phyloP scores from a whole-genome alignment of 768 basidiomycete genomes.

The Suillus decipiens region DNA sequence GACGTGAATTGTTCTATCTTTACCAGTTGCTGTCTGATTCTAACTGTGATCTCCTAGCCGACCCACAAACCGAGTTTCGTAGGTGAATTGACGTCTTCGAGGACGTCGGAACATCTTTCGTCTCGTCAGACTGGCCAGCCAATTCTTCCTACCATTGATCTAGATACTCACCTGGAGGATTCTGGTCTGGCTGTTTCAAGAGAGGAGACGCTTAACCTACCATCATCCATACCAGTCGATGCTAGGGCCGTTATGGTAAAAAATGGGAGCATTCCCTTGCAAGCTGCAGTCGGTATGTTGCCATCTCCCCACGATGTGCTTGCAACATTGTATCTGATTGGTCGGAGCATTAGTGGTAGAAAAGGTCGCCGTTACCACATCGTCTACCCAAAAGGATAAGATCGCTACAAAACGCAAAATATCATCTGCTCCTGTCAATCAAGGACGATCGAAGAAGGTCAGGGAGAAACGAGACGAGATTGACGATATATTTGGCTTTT shows the following conservation, averaged over 20 bases:
- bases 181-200: constrained; percentile 17
- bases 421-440: neutral
- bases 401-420: constrained; percentile 1
- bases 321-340: neutral
- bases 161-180: constrained; percentile 18
- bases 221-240: neutral
- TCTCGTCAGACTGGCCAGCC: neutral
- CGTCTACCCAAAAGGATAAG: neutral
- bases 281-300: neutral
- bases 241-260: neutral
- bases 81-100: neutral
- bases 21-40: constrained; percentile 2
- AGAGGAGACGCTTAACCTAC: neutral
- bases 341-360: neutral
- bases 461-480: constrained; percentile 56
- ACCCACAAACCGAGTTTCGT: constrained; percentile 1
- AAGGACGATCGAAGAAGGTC: constrained; percentile 31
- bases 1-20: constrained; percentile 30
- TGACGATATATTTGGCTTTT: constrained; percentile 65
- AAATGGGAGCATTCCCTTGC: neutral
- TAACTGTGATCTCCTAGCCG: constrained; percentile 21
- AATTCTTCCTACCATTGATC: constrained; percentile 1
- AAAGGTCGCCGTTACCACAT: neutral
- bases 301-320: neutral
- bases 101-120: constrained; percentile 1